Conservation (phyloP, 2,329 filamentous ascomycete genomes). For the Dactylellina sp. region DNA sequence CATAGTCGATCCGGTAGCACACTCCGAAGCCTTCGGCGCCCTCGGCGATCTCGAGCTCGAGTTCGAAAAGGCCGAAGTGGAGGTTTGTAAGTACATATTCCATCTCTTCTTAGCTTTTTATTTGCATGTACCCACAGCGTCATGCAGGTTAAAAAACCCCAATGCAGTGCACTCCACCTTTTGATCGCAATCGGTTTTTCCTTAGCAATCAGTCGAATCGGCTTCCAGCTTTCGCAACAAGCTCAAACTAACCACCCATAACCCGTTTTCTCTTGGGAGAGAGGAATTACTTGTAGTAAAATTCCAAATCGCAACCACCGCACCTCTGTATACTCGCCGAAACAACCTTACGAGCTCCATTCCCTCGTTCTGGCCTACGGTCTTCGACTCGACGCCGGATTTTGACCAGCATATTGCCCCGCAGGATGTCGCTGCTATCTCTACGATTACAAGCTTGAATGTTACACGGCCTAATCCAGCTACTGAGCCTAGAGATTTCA, state of each 20-base stretch:
- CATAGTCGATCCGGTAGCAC: constrained; percentile 61
- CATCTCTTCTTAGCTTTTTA: constrained; percentile 30
- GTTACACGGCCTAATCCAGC: constrained; percentile 69
- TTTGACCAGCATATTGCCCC: constrained; percentile 90
- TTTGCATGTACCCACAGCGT: constrained; percentile 1
- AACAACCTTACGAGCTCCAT: constrained; percentile 77
- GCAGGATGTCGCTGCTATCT: constrained; percentile 78
- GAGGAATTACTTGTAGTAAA: constrained; percentile 71
- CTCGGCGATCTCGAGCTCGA: constrained; percentile 83
- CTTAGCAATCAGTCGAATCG: no score
- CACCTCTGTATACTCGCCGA: constrained; percentile 81
- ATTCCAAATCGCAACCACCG: constrained; percentile 75
- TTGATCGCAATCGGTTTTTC: not conserved
- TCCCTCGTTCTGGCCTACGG: constrained; percentile 92
- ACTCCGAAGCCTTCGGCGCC: constrained; percentile 76
- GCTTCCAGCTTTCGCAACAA: no score
- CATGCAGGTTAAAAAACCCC: no score
- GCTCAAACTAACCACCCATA: not conserved
- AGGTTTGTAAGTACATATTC: constrained; percentile 76
- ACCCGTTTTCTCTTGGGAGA: not conserved
- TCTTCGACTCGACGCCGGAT: constrained; percentile 81
- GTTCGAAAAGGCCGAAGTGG: constrained; percentile 83
- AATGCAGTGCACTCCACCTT: not conserved
- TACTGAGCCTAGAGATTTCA: constrained; percentile 80
- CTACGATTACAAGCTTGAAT: constrained; percentile 74